Evolutionary conservation across 495 filamentous ascomycete species (phyloP).

Genomic region (Penicillium longicatenatum): DNA sequence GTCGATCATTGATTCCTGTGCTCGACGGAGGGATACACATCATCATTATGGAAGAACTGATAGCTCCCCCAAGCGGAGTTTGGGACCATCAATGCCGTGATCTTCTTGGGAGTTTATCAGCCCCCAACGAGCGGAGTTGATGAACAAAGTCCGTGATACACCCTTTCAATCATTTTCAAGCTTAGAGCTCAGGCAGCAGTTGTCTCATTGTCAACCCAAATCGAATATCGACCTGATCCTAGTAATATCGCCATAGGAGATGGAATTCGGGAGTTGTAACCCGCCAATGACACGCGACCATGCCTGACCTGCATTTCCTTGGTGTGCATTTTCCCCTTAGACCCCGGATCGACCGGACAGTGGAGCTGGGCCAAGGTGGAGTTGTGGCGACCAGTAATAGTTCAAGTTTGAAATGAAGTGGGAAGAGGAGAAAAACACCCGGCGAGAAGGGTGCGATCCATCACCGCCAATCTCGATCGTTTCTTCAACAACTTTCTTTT

Average conservation of each 20-base stretch:
- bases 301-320: not conserved
- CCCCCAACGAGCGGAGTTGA: constrained; percentile 3
- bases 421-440: constrained; percentile 4
- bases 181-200: constrained; percentile 1
- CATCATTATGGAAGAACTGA: constrained; percentile 13
- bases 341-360: constrained; percentile 35
- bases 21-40: constrained; percentile 6
- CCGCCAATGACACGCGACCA: constrained; percentile 21
- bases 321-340: constrained; percentile 2
- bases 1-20: not conserved
- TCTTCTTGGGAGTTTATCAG: not conserved
- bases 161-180: not conserved
- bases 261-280: constrained; percentile 18
- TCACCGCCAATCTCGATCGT: constrained; percentile 4
- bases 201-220: constrained; percentile 6
- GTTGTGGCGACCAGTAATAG: constrained; percentile 22
- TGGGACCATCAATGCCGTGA: not conserved
- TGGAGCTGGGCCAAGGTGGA: constrained; percentile 21
- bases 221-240: not conserved
- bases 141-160: not conserved
- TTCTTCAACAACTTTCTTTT: constrained; percentile 12
- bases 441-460: not conserved
- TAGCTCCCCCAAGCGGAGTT: not conserved
- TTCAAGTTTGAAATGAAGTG: not conserved
- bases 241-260: not conserved